These are phyloP conservation scores for Blastomyces parvus DNA, from an alignment of 2,329 filamentous ascomycete species.

Conservation along the genomic window DNA sequence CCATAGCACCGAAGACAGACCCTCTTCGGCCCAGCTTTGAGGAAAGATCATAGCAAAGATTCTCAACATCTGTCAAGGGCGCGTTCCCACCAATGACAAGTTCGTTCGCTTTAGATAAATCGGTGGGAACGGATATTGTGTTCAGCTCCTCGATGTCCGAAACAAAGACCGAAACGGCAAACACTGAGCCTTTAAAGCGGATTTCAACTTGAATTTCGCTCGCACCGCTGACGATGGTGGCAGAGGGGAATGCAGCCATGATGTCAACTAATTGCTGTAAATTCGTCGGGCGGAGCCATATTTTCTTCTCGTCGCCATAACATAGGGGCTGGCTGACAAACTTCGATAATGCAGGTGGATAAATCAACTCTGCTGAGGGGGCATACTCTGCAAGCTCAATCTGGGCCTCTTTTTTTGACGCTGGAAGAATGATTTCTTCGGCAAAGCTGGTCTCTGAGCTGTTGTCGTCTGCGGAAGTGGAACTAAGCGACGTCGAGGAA, in stretches of 20 bases:
- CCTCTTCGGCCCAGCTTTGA: constrained; percentile 57
- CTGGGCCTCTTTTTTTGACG: constrained; percentile 55
- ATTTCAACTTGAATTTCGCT: constrained; percentile 89
- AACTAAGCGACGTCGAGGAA: constrained; percentile 1
- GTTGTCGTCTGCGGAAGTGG: constrained; percentile 1
- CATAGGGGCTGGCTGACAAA: constrained; percentile 65
- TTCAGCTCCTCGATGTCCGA: constrained; percentile 75
- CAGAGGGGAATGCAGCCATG: constrained; percentile 65
- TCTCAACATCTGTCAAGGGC: constrained; percentile 70
- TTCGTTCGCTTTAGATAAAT: constrained; percentile 36
- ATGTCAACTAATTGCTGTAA: constrained; percentile 73
- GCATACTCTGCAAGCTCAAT: constrained; percentile 82
- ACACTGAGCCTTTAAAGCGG: constrained; percentile 81
- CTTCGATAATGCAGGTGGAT: constrained; percentile 67
- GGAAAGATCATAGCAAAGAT: constrained; percentile 61
- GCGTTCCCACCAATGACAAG: constrained; percentile 78
- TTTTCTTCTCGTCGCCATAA: constrained; percentile 78
- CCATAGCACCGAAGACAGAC: constrained; percentile 68
- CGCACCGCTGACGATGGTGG: constrained; percentile 80
- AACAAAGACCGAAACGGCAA: constrained; percentile 73
- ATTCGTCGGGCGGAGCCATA: constrained; percentile 72
- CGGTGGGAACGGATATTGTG: constrained; percentile 60
- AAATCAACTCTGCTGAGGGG: constrained; percentile 79
- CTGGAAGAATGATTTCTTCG: background rate
- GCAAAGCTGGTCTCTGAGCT: constrained; percentile 9